Percentiles rank a stretch among this genome's conserved stretches.
Conservation (phyloP, 1,139 yeast genomes). For the Sugiyamaella xylanicola region DNA sequence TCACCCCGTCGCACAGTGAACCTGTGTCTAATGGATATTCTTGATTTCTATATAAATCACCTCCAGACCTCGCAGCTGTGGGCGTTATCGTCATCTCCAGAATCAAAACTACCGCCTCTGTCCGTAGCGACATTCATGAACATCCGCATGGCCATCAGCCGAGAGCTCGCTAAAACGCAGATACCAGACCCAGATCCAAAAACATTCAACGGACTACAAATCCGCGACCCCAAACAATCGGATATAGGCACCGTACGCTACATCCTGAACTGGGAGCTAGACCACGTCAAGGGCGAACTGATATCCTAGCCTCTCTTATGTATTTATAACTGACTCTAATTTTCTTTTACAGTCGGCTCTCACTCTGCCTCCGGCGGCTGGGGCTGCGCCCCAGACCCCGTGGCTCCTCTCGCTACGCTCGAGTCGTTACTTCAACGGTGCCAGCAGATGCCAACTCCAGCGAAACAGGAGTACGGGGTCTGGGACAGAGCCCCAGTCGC, state of each 20-base stretch:
- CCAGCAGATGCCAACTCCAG: no score
- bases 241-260: conserved; percentile 39
- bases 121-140: conserved; percentile 30
- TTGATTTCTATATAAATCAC: conserved; percentile 51
- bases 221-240: conserved; percentile 34
- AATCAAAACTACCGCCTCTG: conserved; percentile 1
- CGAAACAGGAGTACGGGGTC: no score
- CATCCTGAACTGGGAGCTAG: conserved; percentile 37
- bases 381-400: no score
- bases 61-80: conserved; percentile 27
- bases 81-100: conserved; percentile 13
- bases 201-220: conserved; percentile 21
- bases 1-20: conserved; percentile 48
- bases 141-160: conserved; percentile 31
- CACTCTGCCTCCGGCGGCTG: no score
- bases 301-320: neutral
- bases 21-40: conserved; percentile 61
- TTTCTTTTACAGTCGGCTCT: no score
- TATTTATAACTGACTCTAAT: no score
- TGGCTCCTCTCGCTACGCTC: no score
- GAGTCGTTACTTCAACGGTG: no score
- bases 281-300: conserved; percentile 30
- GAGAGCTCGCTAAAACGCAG: conserved; percentile 24
- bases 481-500: no score
- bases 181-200: conserved; percentile 18